Evolutionary conservation across 768 basidiomycete genomes (phyloP), one percentile per base, ranked within the genome.

Genomic region (Rhodotorula babjevae): DNA sequence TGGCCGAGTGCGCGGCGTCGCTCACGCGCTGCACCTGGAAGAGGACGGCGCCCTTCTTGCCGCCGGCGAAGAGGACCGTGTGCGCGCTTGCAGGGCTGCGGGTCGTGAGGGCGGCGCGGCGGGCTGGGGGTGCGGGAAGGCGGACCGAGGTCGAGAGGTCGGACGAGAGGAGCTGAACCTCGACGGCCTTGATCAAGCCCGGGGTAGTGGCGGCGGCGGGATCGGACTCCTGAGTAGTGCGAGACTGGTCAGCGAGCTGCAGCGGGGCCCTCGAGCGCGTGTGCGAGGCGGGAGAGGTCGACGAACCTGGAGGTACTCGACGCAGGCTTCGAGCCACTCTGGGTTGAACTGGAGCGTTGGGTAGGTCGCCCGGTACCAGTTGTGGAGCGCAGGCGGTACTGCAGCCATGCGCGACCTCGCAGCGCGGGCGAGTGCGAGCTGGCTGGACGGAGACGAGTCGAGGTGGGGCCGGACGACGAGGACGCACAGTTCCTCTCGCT

Each of bases 101-200:
- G 0, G 63, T 60, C 15, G 56, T 10, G 18, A 61, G 29, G 5
- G 46, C 27, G 44, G 55, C 50, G 15, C 67, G 72, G 31, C 42
- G 36, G 8, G 36, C 40, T 5, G 33, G 16, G 9, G 58, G 58
- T 25, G 29, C 7, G 16, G 56, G 44, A 8, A 66, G 44, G 40
- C 49, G 10, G 66, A 70, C 36, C 18, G 73, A 74, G 44, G 73
- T 74, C 27, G 69, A 61, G 29, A 74, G 69, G 59, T 74, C 73
- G 15, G 73, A 74, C 21, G 63, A 70, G 40, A 74, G 63, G 14
- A 74, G 69, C 60, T 74, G 73, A 2, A 46, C 33, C 25, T 74
- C 69, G 67, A 74, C 69, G 16, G 50, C 25, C 40, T 74, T 71
- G 73, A 71, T 74, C 42, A 74, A 60, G 11, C 46, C 59, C 2